These are phyloP conservation scores for Candida pseudoglaebosa DNA, from an alignment of 805 yeast species.

Conservation along the genomic window DNA sequence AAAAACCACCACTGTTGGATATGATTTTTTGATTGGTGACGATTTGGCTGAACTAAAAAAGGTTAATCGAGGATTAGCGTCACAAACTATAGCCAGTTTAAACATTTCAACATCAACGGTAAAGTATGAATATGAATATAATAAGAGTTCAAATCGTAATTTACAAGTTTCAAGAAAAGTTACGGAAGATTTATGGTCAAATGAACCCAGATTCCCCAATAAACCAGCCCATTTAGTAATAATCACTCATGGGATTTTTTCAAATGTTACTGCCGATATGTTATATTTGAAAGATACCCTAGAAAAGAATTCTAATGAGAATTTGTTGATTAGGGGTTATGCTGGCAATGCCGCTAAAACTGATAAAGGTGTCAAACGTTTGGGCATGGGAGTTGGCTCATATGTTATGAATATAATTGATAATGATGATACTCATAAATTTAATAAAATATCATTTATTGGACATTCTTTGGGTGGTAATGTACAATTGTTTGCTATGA, in stretches of 20 bases:
- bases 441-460: slow-evolving; percentile 34
- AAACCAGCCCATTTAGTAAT: slow-evolving; percentile 38
- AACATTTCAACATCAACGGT: background rate
- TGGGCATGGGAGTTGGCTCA: slow-evolving; percentile 31
- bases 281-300: slow-evolving; percentile 34
- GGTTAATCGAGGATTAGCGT: slow-evolving; percentile 20
- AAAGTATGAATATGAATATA: slow-evolving; percentile 4
- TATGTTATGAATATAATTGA: slow-evolving; percentile 26
- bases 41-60: slow-evolving; percentile 30
- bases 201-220: slow-evolving; percentile 18
- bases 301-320: slow-evolving; percentile 24
- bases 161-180: slow-evolving; percentile 22
- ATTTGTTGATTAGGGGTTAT: slow-evolving; percentile 35
- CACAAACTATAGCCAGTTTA: slow-evolving; percentile 7
- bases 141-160: slow-evolving; percentile 17
- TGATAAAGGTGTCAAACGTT: slow-evolving; percentile 35
- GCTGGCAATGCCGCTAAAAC: slow-evolving; percentile 39
- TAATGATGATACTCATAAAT: slow-evolving; percentile 14
- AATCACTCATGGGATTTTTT: slow-evolving; percentile 42
- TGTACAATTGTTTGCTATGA: slow-evolving; percentile 39
- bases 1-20: slow-evolving; percentile 25
- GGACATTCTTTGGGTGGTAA: slow-evolving; percentile 45
- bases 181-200: slow-evolving; percentile 34
- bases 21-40: slow-evolving; percentile 36
- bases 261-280: slow-evolving; percentile 44